A percentile compares a stretch with the other conserved stretches of the same genome.
phyloP scores from a whole-genome alignment of 306 rosid species.

The Casuarina glauca region DNA sequence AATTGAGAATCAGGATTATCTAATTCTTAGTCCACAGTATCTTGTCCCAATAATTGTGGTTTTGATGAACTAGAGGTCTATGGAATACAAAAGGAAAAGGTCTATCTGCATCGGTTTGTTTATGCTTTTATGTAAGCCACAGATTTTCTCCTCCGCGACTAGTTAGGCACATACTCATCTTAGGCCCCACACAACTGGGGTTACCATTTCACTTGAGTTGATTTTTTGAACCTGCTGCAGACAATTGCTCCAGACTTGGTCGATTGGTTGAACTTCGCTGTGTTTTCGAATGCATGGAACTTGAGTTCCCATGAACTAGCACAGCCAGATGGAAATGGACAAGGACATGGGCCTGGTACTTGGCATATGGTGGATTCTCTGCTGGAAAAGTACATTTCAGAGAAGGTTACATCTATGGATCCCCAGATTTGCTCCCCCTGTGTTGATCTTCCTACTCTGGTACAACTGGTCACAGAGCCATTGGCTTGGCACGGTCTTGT shows the following conservation, averaged over 20 bases:
- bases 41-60: not conserved
- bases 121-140: not conserved
- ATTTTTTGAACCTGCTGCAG: constrained; percentile 42
- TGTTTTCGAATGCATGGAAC: constrained; percentile 83
- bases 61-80: not conserved
- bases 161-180: not conserved
- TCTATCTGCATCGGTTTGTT: not conserved
- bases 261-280: constrained; percentile 86
- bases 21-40: not conserved
- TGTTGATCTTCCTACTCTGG: constrained; percentile 51
- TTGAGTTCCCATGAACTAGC: constrained; percentile 65
- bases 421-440: constrained; percentile 53
- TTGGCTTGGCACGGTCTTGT: constrained; percentile 93
- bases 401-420: constrained; percentile 46
- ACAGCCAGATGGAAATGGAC: constrained; percentile 40
- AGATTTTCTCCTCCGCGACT: not conserved
- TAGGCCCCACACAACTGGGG: not conserved
- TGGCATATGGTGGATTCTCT: constrained; percentile 69
- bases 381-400: constrained; percentile 62
- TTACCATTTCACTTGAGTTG: not conserved
- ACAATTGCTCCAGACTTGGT: constrained; percentile 67
- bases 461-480: constrained; percentile 81
- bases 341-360: constrained; percentile 31
- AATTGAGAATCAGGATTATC: not conserved
- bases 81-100: not conserved